phyloP scores from a whole-genome alignment of 768 basidiomycete species.

The Trametes cinnabarina region DNA sequence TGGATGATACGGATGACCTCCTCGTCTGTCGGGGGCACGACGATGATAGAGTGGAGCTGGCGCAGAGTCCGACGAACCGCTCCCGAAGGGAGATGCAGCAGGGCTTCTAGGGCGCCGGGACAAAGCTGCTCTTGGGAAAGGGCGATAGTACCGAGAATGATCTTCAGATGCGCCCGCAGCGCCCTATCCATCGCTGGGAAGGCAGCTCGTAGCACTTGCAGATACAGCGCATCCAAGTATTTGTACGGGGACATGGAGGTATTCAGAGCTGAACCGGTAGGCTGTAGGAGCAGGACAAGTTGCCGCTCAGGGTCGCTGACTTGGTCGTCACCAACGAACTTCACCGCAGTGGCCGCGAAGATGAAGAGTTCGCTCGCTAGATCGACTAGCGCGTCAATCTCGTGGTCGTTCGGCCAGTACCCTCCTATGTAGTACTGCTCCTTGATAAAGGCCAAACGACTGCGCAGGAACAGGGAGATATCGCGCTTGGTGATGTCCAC shows the following conservation, averaged over 20 bases:
- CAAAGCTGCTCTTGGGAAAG: not conserved
- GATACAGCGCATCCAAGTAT: constrained; percentile 18
- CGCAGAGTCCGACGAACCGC: constrained; percentile 5
- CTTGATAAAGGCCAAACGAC: not conserved
- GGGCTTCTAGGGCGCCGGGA: not conserved
- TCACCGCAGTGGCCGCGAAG: constrained; percentile 22
- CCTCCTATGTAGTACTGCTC: not conserved
- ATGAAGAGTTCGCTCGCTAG: constrained; percentile 21
- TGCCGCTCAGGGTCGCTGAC: constrained; percentile 1
- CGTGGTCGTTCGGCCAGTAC: constrained; percentile 1
- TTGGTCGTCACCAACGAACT: constrained; percentile 18
- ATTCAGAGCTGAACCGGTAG: not conserved
- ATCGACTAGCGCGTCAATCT: not conserved
- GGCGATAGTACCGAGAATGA: not conserved
- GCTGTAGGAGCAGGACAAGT: not conserved
- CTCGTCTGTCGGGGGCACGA: constrained; percentile 6
- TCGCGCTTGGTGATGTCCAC: not conserved
- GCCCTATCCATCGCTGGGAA: not conserved
- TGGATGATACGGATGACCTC: constrained; percentile 19
- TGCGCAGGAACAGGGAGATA: not conserved
- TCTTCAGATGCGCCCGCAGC: not conserved
- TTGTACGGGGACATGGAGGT: not conserved
- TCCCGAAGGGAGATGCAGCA: not conserved
- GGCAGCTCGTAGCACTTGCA: not conserved
- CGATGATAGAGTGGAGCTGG: constrained; percentile 19